Percentiles rank a stretch among this genome's conserved stretches.
phyloP scores from a whole-genome alignment of 352 stramenopile genomes.

The Globisporangium sylvaticum region DNA sequence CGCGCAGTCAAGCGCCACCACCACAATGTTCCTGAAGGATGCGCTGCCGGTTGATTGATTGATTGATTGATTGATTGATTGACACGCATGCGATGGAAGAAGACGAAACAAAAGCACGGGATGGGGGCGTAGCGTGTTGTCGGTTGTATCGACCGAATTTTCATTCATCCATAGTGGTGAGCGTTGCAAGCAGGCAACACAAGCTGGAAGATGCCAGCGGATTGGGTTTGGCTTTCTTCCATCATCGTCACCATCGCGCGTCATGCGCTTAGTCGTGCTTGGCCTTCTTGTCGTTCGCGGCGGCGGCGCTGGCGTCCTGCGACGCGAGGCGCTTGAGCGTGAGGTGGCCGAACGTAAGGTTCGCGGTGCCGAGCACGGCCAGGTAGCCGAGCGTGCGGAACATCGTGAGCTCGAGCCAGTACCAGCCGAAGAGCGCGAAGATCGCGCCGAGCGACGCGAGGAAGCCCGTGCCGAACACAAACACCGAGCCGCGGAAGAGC shows the following conservation, averaged over 20 bases:
- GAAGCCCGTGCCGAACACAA: conserved; percentile 73
- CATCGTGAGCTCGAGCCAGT: conserved; percentile 90
- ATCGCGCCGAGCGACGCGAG: conserved; percentile 67
- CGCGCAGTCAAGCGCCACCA: too few species aligned
- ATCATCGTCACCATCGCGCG: neutral
- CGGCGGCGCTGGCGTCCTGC: conserved; percentile 16
- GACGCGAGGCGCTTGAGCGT: conserved; percentile 71
- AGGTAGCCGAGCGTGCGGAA: conserved; percentile 79
- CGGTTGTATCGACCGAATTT: neutral
- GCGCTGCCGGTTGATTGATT: neutral
- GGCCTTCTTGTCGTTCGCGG: conserved; percentile 31
- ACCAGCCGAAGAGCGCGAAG: conserved; percentile 75
- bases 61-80: neutral
- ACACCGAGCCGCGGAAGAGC: conserved; percentile 57
- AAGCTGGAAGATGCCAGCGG: too few species aligned
- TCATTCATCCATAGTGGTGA: neutral
- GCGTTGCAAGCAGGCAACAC: neutral
- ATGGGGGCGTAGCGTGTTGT: neutral
- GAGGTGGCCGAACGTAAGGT: conserved; percentile 65
- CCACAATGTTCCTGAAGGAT: neutral
- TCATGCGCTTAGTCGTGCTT: conserved; percentile 47
- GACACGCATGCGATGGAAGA: neutral
- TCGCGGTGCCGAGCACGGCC: conserved; percentile 48
- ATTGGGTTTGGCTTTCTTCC: neutral
- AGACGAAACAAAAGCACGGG: neutral